These are phyloP conservation scores for Amanita muscaria DNA, from an alignment of 768 basidiomycete species.

Conservation along the genomic window DNA sequence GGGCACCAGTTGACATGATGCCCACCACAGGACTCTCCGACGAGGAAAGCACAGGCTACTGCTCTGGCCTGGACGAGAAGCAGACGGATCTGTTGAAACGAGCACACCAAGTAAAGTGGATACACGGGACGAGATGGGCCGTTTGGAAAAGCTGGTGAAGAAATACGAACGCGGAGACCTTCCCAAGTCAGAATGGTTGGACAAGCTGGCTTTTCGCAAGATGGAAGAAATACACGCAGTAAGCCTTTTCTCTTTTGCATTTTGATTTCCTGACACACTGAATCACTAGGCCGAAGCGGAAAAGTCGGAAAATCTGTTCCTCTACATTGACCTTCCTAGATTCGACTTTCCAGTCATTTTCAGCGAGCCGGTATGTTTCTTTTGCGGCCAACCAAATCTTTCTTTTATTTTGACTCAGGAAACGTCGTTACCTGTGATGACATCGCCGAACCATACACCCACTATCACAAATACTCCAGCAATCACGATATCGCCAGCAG, in stretches of 20 bases:
- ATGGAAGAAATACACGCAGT: slow-evolving; percentile 95
- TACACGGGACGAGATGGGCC: slow-evolving; percentile 85
- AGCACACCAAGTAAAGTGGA: slow-evolving; percentile 84
- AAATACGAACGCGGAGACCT: slow-evolving; percentile 94
- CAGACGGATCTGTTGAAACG: slow-evolving; percentile 75
- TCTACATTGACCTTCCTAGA: slow-evolving; percentile 91
- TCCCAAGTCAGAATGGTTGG: slow-evolving; percentile 92
- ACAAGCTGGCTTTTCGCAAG: slow-evolving; percentile 85
- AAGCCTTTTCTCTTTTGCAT: slow-evolving; percentile 17
- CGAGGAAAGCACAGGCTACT: slow-evolving; percentile 86
- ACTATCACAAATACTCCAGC: slow-evolving; percentile 23
- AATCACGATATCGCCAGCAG: slow-evolving; percentile 37
- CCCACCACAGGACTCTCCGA: slow-evolving; percentile 62
- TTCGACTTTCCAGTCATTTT: slow-evolving; percentile 98
- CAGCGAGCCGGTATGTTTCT: slow-evolving; percentile 66
- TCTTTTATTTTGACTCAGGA: slow-evolving; percentile 10
- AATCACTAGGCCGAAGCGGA: slow-evolving; percentile 68
- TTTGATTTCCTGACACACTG: neutral
- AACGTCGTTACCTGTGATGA: slow-evolving; percentile 6
- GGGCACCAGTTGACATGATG: neutral
- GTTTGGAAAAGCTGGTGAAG: slow-evolving; percentile 91
- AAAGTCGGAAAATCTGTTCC: slow-evolving; percentile 89
- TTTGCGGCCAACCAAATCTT: slow-evolving; percentile 1
- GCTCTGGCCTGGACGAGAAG: slow-evolving; percentile 77
- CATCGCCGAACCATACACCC: slow-evolving; percentile 6